These are phyloP conservation scores for Fusarium sterilihyphosum DNA, from an alignment of 2,329 filamentous ascomycete species.

Conservation along the genomic window DNA sequence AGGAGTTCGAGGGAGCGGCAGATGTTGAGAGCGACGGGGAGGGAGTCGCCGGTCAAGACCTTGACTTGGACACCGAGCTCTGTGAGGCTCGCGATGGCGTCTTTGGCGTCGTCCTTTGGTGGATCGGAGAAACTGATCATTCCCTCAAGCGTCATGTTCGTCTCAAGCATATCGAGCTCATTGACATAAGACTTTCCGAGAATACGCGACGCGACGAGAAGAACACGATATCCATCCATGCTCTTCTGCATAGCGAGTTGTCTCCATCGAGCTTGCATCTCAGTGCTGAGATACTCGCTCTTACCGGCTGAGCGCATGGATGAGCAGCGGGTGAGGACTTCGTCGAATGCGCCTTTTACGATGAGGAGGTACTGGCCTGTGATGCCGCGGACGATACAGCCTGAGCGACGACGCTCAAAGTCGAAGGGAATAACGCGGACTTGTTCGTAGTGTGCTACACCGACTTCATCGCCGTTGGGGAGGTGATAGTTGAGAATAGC, in stretches of 20 bases:
- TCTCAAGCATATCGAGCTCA: background rate
- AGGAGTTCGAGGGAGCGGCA: background rate
- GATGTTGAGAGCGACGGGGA: background rate
- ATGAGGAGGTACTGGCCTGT: background rate
- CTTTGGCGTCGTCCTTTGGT: background rate
- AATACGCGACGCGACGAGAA: background rate
- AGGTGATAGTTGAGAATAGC: background rate
- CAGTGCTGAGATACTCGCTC: background rate
- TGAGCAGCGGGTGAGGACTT: background rate
- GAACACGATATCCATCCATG: background rate
- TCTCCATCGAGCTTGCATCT: background rate
- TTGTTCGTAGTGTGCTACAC: background rate
- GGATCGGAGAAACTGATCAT: slow-evolving; percentile 2
- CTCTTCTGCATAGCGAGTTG: background rate
- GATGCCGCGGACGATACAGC: background rate
- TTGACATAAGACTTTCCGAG: background rate
- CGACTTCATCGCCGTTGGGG: background rate
- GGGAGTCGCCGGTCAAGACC: background rate
- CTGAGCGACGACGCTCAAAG: background rate
- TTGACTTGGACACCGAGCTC: background rate
- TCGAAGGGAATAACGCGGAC: background rate
- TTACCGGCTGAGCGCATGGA: background rate
- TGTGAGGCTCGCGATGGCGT: background rate
- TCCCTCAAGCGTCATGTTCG: background rate
- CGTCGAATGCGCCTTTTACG: background rate